A percentile compares a stretch with the other conserved stretches of the same genome.
Conservation (phyloP, 163 green algal genomes). For the Prototheca wickerhamii region DNA sequence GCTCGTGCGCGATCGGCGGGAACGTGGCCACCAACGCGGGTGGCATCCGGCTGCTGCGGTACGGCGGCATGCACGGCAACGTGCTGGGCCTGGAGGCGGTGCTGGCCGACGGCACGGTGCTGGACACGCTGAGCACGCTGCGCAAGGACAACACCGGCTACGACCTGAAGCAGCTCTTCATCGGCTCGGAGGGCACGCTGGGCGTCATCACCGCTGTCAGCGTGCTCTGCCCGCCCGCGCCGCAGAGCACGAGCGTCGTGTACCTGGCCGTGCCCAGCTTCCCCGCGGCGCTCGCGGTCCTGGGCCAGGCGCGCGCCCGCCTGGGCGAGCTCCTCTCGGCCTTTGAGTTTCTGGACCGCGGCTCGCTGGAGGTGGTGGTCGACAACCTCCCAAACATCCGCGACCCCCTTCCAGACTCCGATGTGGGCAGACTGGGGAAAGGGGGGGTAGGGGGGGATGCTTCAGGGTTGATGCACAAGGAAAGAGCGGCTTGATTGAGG, state of each 20-base stretch:
- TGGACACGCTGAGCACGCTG: constrained; percentile 71
- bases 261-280: constrained; percentile 57
- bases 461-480: too few species aligned
- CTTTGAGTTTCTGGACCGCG: constrained; percentile 88
- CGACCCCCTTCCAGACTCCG: constrained; percentile 35
- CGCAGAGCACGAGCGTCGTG: constrained; percentile 43
- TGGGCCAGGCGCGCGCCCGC: neutral
- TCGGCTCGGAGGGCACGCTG: constrained; percentile 90
- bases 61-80: constrained; percentile 82
- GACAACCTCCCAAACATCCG: constrained; percentile 38
- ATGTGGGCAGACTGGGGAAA: neutral
- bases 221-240: constrained; percentile 41
- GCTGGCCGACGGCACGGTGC: constrained; percentile 65
- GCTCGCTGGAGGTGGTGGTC: constrained; percentile 56
- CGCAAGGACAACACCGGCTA: constrained; percentile 98
- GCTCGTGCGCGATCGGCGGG: constrained; percentile 92
- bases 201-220: constrained; percentile 74
- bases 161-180: constrained; percentile 98
- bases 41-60: constrained; percentile 76
- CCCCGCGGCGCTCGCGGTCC: constrained; percentile 9
- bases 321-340: constrained; percentile 86
- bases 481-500: too few species aligned
- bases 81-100: constrained; percentile 69
- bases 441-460: neutral
- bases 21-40: constrained; percentile 95